phyloP scores from a whole-genome alignment of 768 basidiomycete species.

The Mycena belliarum region DNA sequence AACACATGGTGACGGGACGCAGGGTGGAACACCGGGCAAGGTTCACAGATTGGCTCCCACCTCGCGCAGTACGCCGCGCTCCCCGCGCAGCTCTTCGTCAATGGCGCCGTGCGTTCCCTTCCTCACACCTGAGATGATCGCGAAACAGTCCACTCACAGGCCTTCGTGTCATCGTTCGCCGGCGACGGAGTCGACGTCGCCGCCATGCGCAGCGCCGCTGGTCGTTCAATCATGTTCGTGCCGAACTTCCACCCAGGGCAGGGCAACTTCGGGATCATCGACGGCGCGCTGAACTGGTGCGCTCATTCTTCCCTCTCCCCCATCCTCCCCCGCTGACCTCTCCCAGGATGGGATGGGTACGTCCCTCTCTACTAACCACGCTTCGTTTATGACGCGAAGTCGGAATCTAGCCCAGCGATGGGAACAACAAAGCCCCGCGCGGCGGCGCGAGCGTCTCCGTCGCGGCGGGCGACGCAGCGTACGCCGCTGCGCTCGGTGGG shows the following conservation, averaged over 20 bases:
- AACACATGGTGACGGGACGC: background rate
- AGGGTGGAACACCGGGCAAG: constrained; percentile 26
- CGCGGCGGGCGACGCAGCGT: constrained; percentile 11
- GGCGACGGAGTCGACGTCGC: constrained; percentile 35
- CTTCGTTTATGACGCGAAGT: no score
- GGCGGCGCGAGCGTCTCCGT: constrained; percentile 12
- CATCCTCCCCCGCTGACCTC: background rate
- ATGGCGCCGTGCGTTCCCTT: constrained; percentile 27
- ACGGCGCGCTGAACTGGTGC: constrained; percentile 21
- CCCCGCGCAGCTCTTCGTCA: constrained; percentile 39
- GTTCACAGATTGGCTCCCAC: constrained; percentile 32
- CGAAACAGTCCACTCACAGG: background rate
- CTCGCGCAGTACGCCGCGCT: constrained; percentile 37
- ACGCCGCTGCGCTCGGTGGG: constrained; percentile 10
- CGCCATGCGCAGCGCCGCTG: constrained; percentile 16
- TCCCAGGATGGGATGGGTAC: constrained; percentile 14
- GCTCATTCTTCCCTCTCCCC: background rate
- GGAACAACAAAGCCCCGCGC: constrained; percentile 18
- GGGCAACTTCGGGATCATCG: constrained; percentile 14
- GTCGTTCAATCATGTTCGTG: constrained; percentile 11
- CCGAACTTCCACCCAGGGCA: constrained; percentile 22
- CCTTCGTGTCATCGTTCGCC: constrained; percentile 45
- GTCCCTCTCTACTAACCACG: background rate
- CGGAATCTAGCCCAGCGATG: constrained; percentile 21
- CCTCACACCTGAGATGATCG: background rate